Evolutionary conservation across 225 moss, liverwort and hornwort genomes (phyloP), one percentile per base, ranked within the genome.

Genomic region (Straminergon stramineum): DNA sequence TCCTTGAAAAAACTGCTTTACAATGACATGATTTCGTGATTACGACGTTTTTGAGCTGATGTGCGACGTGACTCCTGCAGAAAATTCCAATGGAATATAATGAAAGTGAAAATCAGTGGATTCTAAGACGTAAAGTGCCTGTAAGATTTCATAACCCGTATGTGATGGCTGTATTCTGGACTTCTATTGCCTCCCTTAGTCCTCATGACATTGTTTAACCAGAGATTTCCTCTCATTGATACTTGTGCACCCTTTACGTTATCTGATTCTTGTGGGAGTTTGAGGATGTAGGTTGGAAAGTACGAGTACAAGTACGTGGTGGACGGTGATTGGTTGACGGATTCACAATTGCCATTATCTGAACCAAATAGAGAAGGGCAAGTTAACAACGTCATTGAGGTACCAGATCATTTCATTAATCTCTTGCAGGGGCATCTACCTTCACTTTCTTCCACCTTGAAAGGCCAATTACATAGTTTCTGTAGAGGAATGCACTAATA

Each of bases 261-360:
- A 21, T 76, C 19, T 76, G 10, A 63, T 86, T n/a, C 75, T 75
- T 86, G 61, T 30, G 61, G 20, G 41, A 20, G 61, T 80, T 80
- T 60, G 90, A 69, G 78, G 37, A 78, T 84, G 63, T 77, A 97
- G 97, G 95, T 97, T 84, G 99, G 97, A 81, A 91, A 91, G 58
- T 99, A 96, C 66, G 99, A 99, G 82, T 97, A 94, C 86, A 99
- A 99, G 89, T 99, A 66, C 51, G 93, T 99, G 41, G 96, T 97
- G 75, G 99, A 97, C 85, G 96, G 96, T 51, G 93, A 78, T 66
- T 99, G 99, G 99, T 93, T 90, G 68, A 95, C 85, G 43, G 92
- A 95, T 91, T 86, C 93, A 30, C 95, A 97, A 45, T 41, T 90
- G 67, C 92, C 96, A 18, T 71, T 92, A 48, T 95, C 99, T 45